phyloP scores from a whole-genome alignment of 192 early-diverging fungal genomes.

The Podila horticola region DNA sequence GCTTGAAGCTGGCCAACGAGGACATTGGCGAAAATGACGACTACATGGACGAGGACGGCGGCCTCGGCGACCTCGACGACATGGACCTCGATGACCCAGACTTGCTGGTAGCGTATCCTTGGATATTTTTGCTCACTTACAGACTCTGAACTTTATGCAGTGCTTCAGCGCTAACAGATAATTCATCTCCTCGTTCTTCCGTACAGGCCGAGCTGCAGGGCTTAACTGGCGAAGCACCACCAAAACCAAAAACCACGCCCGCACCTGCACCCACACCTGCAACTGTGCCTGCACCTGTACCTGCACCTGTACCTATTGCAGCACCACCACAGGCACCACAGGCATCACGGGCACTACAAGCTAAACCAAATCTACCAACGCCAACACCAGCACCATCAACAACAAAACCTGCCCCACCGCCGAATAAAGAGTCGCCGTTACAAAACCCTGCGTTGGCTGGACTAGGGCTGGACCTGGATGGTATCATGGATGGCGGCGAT shows the following conservation, averaged over 20 bases:
- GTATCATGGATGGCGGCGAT: constrained; percentile 49
- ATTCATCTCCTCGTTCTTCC: neutral
- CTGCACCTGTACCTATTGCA: too few species aligned
- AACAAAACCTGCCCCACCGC: neutral
- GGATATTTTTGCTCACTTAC: neutral
- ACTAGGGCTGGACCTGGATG: constrained; percentile 32
- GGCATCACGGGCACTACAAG: too few species aligned
- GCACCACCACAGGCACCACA: neutral
- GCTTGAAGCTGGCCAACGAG: constrained; percentile 38
- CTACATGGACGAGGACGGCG: constrained; percentile 22
- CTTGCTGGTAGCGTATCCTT: constrained; percentile 52
- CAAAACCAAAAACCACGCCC: neutral
- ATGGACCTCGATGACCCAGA: constrained; percentile 63
- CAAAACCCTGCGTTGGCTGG: constrained; percentile 14
- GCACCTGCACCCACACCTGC: neutral
- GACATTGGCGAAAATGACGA: constrained; percentile 35
- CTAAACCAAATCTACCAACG: constrained; percentile 22
- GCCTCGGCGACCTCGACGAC: constrained; percentile 50
- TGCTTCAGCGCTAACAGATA: neutral
- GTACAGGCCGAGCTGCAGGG: constrained; percentile 59
- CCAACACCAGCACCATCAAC: constrained; percentile 8
- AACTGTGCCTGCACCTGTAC: too few species aligned
- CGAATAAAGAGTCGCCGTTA: neutral
- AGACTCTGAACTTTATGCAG: too few species aligned
- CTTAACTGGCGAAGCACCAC: constrained; percentile 37